These are phyloP conservation scores for Irineochytrium annulatum DNA, from an alignment of 192 early-diverging fungal species.

Conservation along the genomic window DNA sequence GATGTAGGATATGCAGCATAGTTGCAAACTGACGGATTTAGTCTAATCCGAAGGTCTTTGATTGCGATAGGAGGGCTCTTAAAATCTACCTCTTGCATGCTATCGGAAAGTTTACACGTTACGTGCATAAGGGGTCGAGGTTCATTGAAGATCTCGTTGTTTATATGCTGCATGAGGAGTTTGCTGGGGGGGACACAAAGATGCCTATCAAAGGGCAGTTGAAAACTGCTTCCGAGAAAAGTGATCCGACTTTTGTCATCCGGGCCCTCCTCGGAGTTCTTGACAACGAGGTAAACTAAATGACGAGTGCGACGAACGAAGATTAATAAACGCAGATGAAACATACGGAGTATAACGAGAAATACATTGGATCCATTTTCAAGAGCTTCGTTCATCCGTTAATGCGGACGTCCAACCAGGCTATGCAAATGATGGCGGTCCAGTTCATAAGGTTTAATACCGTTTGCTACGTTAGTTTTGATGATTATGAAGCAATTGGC, in stretches of 20 bases:
- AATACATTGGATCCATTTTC: constrained; percentile 55
- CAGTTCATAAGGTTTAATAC: constrained; percentile 42
- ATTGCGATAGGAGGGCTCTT: constrained; percentile 24
- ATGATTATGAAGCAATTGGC: constrained; percentile 41
- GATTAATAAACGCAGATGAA: constrained; percentile 28
- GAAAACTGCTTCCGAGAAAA: background rate
- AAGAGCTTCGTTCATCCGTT: constrained; percentile 43
- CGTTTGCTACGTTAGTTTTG: background rate
- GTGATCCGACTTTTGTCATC: constrained; percentile 31
- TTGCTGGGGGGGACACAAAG: constrained; percentile 36
- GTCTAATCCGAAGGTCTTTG: constrained; percentile 14
- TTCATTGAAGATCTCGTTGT: constrained; percentile 46
- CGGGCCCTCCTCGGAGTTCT: constrained; percentile 34
- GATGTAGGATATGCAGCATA: background rate
- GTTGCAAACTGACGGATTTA: constrained; percentile 17
- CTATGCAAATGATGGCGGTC: constrained; percentile 44
- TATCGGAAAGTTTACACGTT: constrained; percentile 45
- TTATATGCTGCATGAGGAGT: constrained; percentile 46
- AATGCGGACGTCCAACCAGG: constrained; percentile 34
- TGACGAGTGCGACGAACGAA: background rate
- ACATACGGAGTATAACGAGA: constrained; percentile 41
- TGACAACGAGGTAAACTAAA: constrained; percentile 19
- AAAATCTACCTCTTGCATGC: constrained; percentile 49
- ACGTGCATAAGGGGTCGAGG: constrained; percentile 28
- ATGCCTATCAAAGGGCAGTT: background rate